These are phyloP conservation scores for Colletotrichum incanum DNA, from an alignment of 2,329 filamentous ascomycete species.

Conservation along the genomic window DNA sequence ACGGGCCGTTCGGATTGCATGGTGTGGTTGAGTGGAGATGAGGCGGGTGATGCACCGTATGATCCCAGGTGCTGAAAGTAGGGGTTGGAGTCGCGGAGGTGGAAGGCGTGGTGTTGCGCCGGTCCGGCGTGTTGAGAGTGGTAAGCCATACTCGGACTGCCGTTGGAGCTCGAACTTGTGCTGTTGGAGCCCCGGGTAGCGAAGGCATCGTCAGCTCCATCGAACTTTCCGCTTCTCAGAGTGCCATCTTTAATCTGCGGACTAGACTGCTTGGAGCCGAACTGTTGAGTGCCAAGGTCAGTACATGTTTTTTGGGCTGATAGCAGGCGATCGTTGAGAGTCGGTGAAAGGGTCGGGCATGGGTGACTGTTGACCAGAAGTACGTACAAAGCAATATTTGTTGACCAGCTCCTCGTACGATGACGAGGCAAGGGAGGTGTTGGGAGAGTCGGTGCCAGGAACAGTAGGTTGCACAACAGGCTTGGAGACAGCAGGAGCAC, in stretches of 20 bases:
- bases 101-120: conserved; percentile 61
- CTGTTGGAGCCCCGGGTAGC: conserved; percentile 52
- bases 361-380: conserved; percentile 57
- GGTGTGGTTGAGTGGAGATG: conserved; percentile 52
- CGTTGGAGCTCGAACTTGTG: conserved; percentile 55
- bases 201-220: conserved; percentile 58
- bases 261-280: conserved; percentile 73
- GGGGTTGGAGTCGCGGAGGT: conserved; percentile 38
- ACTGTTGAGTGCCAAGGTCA: conserved; percentile 64
- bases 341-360: conserved; percentile 40
- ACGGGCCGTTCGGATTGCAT: conserved; percentile 47
- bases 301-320: conserved; percentile 51
- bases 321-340: conserved; percentile 41
- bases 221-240: conserved; percentile 59
- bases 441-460: conserved; percentile 67
- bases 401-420: conserved; percentile 98
- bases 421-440: conserved; percentile 79
- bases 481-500: conserved; percentile 33
- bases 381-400: conserved; percentile 99
- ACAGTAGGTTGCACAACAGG: conserved; percentile 46
- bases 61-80: conserved; percentile 46
- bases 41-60: conserved; percentile 53
- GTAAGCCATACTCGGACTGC: conserved; percentile 56
- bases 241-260: conserved; percentile 67
- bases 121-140: conserved; percentile 54